Evolutionary conservation across 495 filamentous ascomycete genomes (phyloP), one percentile per base, ranked within the genome.

Genomic region (Tuber umbilicatum): DNA sequence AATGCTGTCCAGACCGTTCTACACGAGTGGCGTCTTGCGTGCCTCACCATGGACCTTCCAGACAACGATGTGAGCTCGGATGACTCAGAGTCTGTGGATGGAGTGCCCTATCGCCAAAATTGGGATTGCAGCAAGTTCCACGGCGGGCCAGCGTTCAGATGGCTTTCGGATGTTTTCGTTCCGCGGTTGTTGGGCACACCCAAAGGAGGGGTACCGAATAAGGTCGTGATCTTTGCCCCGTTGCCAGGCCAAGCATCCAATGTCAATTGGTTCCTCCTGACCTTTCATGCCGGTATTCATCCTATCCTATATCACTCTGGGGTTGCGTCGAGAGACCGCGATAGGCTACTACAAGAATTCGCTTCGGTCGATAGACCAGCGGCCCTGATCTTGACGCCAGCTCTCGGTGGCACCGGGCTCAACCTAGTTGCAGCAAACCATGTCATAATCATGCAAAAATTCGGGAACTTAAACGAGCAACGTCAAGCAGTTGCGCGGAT

Each of bases 191-290:
- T 16, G 21, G 39, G 27, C 2, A 3, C 38, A 9, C 27, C 16
- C 3, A 1, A 43, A 40, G 45, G 14, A 37, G 23, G 7, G 27
- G 5, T 67, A 23, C 60, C 72, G 0, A 40, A 73, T 35, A 73
- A 43, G 38, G 37, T 38, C 35, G 60, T 73, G 3, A 40, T 73
- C 5, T 73, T 73, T n/a, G 71, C 71, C 19, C 71, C 71, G 1
- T 67, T 67, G 35, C 50, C 37, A 73, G 50, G 31, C 2, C 47
- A 73, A 73, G 68, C 71, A 60, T 73, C 60, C 19, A 19, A 64
- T 12, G 35, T 68, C 40, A 67, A 73, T 27, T 73, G 71, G 71
- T 47, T 47, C 43, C 43, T 47, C 43, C 0, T 2, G 43, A 47
- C 43, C 43, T 21, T 47, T 21, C 43, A 47, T 21, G 17, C 43